phyloP scores from a whole-genome alignment of 2,329 filamentous ascomycete species.

The Arthrobotrys conoides region DNA sequence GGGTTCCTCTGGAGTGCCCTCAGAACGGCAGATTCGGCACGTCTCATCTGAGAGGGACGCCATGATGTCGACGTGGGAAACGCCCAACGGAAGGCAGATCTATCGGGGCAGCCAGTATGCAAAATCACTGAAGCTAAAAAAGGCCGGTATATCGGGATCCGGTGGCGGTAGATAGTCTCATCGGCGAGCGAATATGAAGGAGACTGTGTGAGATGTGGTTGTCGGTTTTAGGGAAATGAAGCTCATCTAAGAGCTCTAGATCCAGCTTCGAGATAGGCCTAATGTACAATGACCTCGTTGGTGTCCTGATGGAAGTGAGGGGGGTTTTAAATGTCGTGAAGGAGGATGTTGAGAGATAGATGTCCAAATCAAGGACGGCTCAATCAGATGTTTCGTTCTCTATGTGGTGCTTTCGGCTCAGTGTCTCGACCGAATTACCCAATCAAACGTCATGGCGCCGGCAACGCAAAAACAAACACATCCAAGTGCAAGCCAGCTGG shows the following conservation, averaged over 20 bases:
- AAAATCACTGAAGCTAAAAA: constrained; percentile 23
- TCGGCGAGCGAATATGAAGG: constrained; percentile 41
- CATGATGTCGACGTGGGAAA: constrained; percentile 44
- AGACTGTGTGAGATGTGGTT: constrained; percentile 19
- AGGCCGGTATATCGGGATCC: constrained; percentile 22
- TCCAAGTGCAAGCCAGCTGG: not conserved
- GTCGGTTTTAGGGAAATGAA: constrained; percentile 18
- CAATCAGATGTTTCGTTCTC: constrained; percentile 48
- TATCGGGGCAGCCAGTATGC: constrained; percentile 13
- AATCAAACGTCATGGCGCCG: constrained; percentile 53
- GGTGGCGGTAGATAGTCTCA: constrained; percentile 50
- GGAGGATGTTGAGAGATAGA: constrained; percentile 35
- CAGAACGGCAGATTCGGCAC: constrained; percentile 96
- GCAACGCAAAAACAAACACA: constrained; percentile 25
- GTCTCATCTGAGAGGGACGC: constrained; percentile 77
- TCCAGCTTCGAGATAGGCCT: not conserved
- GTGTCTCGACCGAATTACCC: constrained; percentile 39
- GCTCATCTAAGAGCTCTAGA: constrained; percentile 57
- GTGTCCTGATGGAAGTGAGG: constrained; percentile 12
- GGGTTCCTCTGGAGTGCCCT: constrained; percentile 84
- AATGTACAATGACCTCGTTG: constrained; percentile 20
- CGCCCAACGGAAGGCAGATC: constrained; percentile 23
- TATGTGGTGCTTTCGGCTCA: constrained; percentile 14
- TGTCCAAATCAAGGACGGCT: constrained; percentile 32
- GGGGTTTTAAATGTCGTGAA: constrained; percentile 25